These are phyloP conservation scores for Gleditsia sinensis DNA, from an alignment of 306 rosid species.

Conservation along the genomic window DNA sequence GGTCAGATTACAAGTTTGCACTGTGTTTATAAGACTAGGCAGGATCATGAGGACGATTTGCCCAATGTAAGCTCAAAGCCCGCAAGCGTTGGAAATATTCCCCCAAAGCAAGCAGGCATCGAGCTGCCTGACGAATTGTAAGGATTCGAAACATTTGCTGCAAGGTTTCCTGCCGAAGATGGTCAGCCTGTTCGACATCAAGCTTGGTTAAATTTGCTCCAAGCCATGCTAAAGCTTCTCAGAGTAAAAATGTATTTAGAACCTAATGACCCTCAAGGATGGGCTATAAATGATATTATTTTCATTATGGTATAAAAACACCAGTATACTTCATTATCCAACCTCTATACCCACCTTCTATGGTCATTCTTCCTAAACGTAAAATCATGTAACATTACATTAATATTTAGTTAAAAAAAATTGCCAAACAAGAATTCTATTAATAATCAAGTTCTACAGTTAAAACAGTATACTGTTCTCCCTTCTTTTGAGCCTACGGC, in stretches of 20 bases:
- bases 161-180: slow-evolving; percentile 75
- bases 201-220: neutral
- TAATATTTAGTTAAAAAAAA: neutral
- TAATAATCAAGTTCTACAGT: too few relatives aligned
- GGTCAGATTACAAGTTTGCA: slow-evolving; percentile 28
- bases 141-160: slow-evolving; percentile 80
- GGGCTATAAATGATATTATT: too few relatives aligned
- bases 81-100: slow-evolving; percentile 83
- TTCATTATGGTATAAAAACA: neutral
- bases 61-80: slow-evolving; percentile 83
- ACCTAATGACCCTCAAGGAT: too few relatives aligned
- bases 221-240: neutral
- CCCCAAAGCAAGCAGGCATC: slow-evolving; percentile 73
- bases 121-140: slow-evolving; percentile 68
- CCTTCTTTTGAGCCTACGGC: too few relatives aligned
- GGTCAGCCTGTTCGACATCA: slow-evolving; percentile 71
- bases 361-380: neutral
- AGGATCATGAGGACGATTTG: slow-evolving; percentile 56
- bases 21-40: slow-evolving; percentile 42
- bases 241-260: neutral
- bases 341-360: neutral
- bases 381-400: neutral
- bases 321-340: neutral
- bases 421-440: too few relatives aligned
- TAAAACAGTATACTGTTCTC: too few relatives aligned